phyloP scores from a whole-genome alignment of 2,329 filamentous ascomycete species.

The Daldinia eschscholtzii region DNA sequence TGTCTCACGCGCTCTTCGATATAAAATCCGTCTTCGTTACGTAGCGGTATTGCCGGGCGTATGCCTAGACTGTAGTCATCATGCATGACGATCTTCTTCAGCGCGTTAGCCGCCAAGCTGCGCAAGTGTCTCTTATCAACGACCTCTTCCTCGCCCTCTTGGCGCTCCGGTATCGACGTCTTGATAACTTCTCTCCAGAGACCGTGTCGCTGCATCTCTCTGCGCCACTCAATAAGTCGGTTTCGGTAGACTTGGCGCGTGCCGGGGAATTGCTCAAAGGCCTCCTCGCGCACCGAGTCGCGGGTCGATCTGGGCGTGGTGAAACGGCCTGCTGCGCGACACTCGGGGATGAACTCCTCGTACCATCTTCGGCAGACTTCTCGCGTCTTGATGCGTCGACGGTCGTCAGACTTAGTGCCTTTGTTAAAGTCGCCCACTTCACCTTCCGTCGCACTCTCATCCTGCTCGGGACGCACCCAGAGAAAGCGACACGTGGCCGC shows the following conservation, averaged over 20 bases:
- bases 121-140: constrained; percentile 51
- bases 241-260: constrained; percentile 59
- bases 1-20: constrained; percentile 56
- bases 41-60: constrained; percentile 46
- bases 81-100: constrained; percentile 65
- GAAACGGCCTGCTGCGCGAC: constrained; percentile 58
- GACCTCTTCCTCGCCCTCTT: constrained; percentile 37
- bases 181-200: constrained; percentile 64
- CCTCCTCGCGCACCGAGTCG: constrained; percentile 64
- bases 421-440: constrained; percentile 38
- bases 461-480: constrained; percentile 54
- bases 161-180: constrained; percentile 45
- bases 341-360: constrained; percentile 71
- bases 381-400: constrained; percentile 66
- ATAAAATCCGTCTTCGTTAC: constrained; percentile 58
- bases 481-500: constrained; percentile 70
- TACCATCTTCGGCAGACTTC: constrained; percentile 71
- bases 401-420: constrained; percentile 67
- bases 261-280: constrained; percentile 63
- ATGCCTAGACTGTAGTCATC: constrained; percentile 57
- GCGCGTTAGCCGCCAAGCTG: constrained; percentile 55
- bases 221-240: constrained; percentile 58
- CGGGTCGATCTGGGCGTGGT: constrained; percentile 52
- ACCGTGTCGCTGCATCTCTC: constrained; percentile 56
- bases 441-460: constrained; percentile 9